Evolutionary conservation across 75 land plant genomes (phyloP), one percentile per base, ranked within the genome.

Genomic region (Cunninghamia lanceolata): DNA sequence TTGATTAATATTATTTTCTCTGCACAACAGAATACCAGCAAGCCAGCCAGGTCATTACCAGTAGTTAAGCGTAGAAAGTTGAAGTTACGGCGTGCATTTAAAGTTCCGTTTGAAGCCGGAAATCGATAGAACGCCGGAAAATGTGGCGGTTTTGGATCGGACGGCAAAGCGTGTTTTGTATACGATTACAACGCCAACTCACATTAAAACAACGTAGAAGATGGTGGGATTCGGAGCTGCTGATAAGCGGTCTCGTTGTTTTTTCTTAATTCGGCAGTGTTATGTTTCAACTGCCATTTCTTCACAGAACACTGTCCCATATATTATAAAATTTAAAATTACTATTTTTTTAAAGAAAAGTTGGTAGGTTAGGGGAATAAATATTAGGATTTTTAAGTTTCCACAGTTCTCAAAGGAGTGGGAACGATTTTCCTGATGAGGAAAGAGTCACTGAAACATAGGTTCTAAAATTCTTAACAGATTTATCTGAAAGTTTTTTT

Each of bases 171-270:
- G 96, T 86, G 85, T 95, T 19, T 90, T 96, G 43, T 98, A 92
- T 82, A 94, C 95, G 0, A 98, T 98, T 0, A 98, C 94, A 30
- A 56, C 99, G 53, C 99, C 99, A 5, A 91, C 71, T 80, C 99
- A 98, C 88, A 96, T 96, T 7, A 94, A 89, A 79, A 93, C 97
- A 25, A 98, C 38, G 93, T n/a, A 95, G 84, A 96, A 96, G 92
- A 96, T 98, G 99, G 99, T 98, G 32, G 96, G 93, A 86, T 98
- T 98, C 77, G 99, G 99, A 32, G 96, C 99, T 2, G 97, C 99
- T 7, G 99, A 98, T 86, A 98, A 93, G 92, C 89, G 99, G 80
- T 96, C 99, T 25, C 92, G 94, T 28, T 93, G 97, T 16, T 93
- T n/a, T n/a, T 96, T 86, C 85, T 96, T 68, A 95, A 95, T 66